These are phyloP conservation scores for Sporothrix variecibatus DNA, from an alignment of 2,329 filamentous ascomycete species.

Conservation along the genomic window DNA sequence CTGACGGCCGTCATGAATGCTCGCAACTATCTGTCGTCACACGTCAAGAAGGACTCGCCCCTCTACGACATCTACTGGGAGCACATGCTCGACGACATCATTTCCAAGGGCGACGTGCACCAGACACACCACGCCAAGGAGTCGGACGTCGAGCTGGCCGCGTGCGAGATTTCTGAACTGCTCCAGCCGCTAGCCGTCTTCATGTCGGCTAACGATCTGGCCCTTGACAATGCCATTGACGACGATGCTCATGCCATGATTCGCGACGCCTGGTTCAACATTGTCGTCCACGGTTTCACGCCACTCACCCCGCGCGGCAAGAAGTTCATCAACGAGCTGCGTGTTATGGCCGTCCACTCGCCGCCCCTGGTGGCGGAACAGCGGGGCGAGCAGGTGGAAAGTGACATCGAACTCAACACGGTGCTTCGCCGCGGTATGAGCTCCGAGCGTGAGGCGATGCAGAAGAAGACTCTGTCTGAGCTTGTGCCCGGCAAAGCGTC, in stretches of 20 bases:
- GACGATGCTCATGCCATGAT: slow-evolving; percentile 73
- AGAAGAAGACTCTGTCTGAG: slow-evolving; percentile 75
- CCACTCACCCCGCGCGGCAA: slow-evolving; percentile 72
- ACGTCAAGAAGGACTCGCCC: slow-evolving; percentile 67
- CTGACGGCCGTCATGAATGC: slow-evolving; percentile 77
- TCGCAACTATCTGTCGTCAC: slow-evolving; percentile 73
- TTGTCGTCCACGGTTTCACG: slow-evolving; percentile 89
- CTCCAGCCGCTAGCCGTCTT: slow-evolving; percentile 85
- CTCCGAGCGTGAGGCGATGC: slow-evolving; percentile 72
- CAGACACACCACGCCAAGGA: slow-evolving; percentile 72
- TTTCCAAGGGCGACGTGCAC: slow-evolving; percentile 85
- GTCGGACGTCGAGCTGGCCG: slow-evolving; percentile 77
- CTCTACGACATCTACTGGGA: slow-evolving; percentile 82
- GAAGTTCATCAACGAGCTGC: slow-evolving; percentile 73
- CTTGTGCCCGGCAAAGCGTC: slow-evolving; percentile 74
- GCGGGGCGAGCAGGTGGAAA: slow-evolving; percentile 85
- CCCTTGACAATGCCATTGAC: slow-evolving; percentile 51
- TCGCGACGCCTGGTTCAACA: slow-evolving; percentile 97
- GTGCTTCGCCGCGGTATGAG: slow-evolving; percentile 85
- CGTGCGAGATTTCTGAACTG: slow-evolving; percentile 83
- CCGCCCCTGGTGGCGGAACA: slow-evolving; percentile 85
- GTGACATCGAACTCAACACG: slow-evolving; percentile 94
- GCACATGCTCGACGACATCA: slow-evolving; percentile 80
- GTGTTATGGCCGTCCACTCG: slow-evolving; percentile 82
- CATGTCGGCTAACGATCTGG: slow-evolving; percentile 67